A percentile compares a stretch with the other conserved stretches of the same genome.
Evolutionary conservation across 192 early-diverging fungal species (phyloP).

Genomic region (Entomortierella lignicola): DNA sequence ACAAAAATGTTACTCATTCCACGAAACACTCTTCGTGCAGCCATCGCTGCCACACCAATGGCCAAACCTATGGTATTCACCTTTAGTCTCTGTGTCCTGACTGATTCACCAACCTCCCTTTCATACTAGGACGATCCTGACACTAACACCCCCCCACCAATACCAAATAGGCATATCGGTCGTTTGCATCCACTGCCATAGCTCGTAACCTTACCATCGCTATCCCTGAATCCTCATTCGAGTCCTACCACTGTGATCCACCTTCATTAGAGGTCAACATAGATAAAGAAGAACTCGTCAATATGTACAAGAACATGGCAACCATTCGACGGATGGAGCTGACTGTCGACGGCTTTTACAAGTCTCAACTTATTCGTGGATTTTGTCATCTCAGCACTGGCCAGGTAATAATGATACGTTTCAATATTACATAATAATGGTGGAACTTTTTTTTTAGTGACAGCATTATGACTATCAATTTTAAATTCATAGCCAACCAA

Average conservation of each 20-base stretch:
- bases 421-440: background rate
- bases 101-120: too few species aligned
- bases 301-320: constrained; percentile 89
- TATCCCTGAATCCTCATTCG: constrained; percentile 77
- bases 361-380: constrained; percentile 92
- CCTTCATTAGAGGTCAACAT: constrained; percentile 70
- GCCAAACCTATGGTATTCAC: too few species aligned
- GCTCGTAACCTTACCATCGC: constrained; percentile 53
- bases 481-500: background rate
- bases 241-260: constrained; percentile 81
- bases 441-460: background rate
- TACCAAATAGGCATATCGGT: background rate
- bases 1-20: too few species aligned
- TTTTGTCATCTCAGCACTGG: constrained; percentile 98
- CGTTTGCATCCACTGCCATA: constrained; percentile 25
- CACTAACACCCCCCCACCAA: too few species aligned
- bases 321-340: constrained; percentile 90
- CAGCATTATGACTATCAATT: constrained; percentile 5
- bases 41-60: too few species aligned
- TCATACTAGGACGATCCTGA: too few species aligned
- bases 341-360: constrained; percentile 93
- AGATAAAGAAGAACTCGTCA: constrained; percentile 75
- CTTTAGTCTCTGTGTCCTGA: too few species aligned
- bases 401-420: constrained; percentile 70
- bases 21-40: too few species aligned